Conservation (phyloP, 2,329 filamentous ascomycete genomes). For the Botrytis galanthina region DNA sequence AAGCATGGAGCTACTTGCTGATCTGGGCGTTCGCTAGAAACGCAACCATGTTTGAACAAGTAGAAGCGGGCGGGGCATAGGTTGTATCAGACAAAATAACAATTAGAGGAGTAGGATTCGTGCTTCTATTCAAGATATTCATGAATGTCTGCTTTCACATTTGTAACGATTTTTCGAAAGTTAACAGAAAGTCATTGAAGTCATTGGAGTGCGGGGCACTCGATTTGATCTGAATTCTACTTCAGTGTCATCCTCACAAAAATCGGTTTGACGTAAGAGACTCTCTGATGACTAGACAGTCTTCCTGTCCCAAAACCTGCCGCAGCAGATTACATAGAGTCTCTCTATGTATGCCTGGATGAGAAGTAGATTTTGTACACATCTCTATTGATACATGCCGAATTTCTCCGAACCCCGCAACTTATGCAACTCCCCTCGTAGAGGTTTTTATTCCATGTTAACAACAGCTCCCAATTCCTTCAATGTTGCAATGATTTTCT, state of each 20-base stretch:
- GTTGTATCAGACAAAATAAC: not conserved
- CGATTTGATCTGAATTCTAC: not conserved
- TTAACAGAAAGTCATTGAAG: not conserved
- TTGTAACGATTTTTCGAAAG: not conserved
- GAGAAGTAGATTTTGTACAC: constrained; percentile 39
- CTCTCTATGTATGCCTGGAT: not conserved
- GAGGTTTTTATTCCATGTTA: constrained; percentile 82
- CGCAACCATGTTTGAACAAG: not conserved
- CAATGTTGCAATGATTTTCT: constrained; percentile 95
- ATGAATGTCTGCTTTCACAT: not conserved
- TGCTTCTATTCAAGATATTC: not conserved
- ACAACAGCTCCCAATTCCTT: constrained; percentile 91
- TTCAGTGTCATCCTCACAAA: not conserved
- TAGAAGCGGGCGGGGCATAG: not conserved
- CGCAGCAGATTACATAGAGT: not conserved
- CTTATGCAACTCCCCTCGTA: constrained; percentile 26
- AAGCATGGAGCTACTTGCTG: not conserved
- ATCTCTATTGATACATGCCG: constrained; percentile 38
- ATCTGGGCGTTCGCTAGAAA: not conserved
- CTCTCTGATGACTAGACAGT: constrained; percentile 1
- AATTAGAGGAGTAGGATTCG: not conserved
- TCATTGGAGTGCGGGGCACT: not conserved
- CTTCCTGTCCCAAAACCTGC: not conserved
- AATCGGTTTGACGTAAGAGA: not conserved
- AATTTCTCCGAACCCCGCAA: constrained; percentile 26